Evolutionary conservation across 1,284 basidiomycete species (phyloP), one percentile per base, ranked within the genome.

Genomic region (Sanghuangporus sanghuang): DNA sequence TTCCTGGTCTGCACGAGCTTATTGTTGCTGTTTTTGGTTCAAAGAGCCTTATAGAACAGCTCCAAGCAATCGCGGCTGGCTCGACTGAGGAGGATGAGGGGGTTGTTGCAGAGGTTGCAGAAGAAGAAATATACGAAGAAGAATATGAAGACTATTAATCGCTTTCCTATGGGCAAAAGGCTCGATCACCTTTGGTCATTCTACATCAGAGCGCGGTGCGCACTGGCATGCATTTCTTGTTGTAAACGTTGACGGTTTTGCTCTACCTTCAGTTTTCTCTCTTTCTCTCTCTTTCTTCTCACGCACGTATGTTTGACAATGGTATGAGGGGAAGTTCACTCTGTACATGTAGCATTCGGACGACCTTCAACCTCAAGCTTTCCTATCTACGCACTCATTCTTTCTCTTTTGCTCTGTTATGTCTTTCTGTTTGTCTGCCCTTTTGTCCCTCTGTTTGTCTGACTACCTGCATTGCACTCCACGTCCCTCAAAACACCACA

Each of bases 41-140:
- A 35, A 18, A 65, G 64, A 32, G 39, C 16, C 64, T 65, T 39
- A 54, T 65, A 23, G 35, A 57, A 23, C 59, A 65, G 35, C 54
- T 65, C 4, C 57, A 54, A 38, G 18, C 14, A 12, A 54, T 63
- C 18, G 23, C 48, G 6, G 27, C 40, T 32, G 27, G 27, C 27
- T 32, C 5, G 5, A 2, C 27, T 32, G 27, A 32, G 4, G 6
- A 50, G 23, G 2, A 44, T n/a, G 38, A 21, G 44, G 32, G 9
- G 12, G 18, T 39, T 16, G 36, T 50, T 9, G n/a, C 23, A 16
- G 8, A 14, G 32, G 27, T 32, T 32, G 27, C 27, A 32, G 27
- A 32, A 32, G 27, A 32, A 32, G 27, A 32, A 5, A 32, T 32
- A 32, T 32, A 32, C 5, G 27, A 32, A 32, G 27, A 32, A 3